Conservation (phyloP, 2,329 filamentous ascomycete genomes). For the Coniochaeta prunicola region DNA sequence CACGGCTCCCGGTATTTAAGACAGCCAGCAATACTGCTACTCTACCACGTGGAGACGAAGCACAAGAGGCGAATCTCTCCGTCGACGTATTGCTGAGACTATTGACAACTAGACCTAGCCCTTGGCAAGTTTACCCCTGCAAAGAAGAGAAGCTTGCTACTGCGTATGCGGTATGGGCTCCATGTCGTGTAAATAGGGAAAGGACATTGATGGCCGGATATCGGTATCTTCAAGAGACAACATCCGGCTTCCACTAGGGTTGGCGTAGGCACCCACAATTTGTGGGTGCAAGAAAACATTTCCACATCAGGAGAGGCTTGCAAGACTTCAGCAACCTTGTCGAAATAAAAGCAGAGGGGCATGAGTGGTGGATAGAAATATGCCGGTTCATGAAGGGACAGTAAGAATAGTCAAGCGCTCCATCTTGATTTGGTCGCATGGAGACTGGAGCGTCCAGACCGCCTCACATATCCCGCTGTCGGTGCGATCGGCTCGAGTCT, state of each 20-base stretch:
- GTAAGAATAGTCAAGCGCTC: too few relatives aligned
- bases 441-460: too few relatives aligned
- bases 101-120: neutral
- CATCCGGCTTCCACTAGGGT: too few relatives aligned
- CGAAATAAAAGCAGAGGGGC: too few relatives aligned
- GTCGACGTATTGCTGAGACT: neutral
- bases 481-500: too few relatives aligned
- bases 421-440: too few relatives aligned
- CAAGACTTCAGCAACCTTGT: neutral
- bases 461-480: too few relatives aligned
- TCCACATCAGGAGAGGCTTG: too few relatives aligned
- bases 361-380: neutral
- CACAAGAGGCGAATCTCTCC: neutral
- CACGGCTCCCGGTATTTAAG: neutral
- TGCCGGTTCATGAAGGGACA: neutral
- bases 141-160: neutral
- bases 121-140: neutral
- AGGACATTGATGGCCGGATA: too few relatives aligned
- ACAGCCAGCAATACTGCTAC: neutral
- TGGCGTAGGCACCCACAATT: too few relatives aligned
- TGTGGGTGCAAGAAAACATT: too few relatives aligned
- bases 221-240: too few relatives aligned
- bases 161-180: neutral
- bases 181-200: neutral
- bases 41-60: neutral